Evolutionary conservation across 768 basidiomycete genomes (phyloP), one percentile per base, ranked within the genome.

Genomic region (Pleurotus salmoneostramineus): DNA sequence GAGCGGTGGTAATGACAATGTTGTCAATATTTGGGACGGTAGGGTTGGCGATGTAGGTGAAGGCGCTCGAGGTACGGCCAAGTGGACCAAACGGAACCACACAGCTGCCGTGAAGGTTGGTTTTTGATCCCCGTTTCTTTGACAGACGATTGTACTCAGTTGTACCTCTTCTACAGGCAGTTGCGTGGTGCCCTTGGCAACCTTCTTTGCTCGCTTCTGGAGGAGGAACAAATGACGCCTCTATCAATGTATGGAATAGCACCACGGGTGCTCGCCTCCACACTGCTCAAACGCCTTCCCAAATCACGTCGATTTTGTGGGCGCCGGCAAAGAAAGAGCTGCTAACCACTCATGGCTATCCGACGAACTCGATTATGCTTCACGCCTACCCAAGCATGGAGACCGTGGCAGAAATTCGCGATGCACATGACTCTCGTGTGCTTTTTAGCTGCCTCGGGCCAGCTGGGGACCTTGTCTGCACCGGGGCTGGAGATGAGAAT

Each of bases 121-220:
- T 56, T 34, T n/a, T n/a, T 21, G 5, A 61, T 45, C 36, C 11
- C 37, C n/a, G n/a, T 17, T 7, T 4, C 34, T 14, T 6, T 3
- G 14, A 27, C 50, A 36, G 15, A 40, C 4, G 5, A 40, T 35
- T 32, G 36, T 11, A 11, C 36, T 50, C 10, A 56, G 11, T 17
- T 46, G 14, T 59, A 37, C 7, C 32, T 35, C 36, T 52, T 48
- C 14, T 58, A n/a, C 62, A 94, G 92, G 95, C 95, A 1, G 76
- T 99, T 56, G 93, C 94, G 0, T 99, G 97, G 94, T 96, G 93
- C 62, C 94, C 96, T 0, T 98, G 97, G 97, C 91, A 95, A 71
- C 83, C 88, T 0, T 87, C 89, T 2, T 79, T 98, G 14, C 83
- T 98, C 51, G 95, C 96, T 2, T 87, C 91, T 0, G 97, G 97